These are phyloP conservation scores for Leccinum pellstonianum DNA, from an alignment of 768 basidiomycete genomes.

Conservation along the genomic window DNA sequence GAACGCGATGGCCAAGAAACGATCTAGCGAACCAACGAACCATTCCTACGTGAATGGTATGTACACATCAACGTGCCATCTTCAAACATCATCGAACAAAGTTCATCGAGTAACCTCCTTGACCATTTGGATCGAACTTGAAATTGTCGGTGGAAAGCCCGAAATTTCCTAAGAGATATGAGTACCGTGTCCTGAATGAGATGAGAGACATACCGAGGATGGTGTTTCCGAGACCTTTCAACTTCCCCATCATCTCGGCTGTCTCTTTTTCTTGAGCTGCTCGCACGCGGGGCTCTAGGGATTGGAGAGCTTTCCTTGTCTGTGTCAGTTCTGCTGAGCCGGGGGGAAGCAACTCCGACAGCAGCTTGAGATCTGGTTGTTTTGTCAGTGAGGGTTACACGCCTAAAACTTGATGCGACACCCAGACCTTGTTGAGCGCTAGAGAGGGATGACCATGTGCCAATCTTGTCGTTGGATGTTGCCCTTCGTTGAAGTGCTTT, in stretches of 20 bases:
- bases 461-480: slow-evolving; percentile 73
- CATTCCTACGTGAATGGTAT: background rate
- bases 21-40: background rate
- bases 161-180: slow-evolving; percentile 65
- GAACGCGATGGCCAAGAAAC: slow-evolving; percentile 4
- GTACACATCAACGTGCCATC: background rate
- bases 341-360: slow-evolving; percentile 64
- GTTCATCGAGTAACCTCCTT: slow-evolving; percentile 95
- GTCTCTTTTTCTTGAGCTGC: slow-evolving; percentile 84
- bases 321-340: slow-evolving; percentile 49
- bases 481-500: slow-evolving; percentile 93
- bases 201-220: slow-evolving; percentile 62
- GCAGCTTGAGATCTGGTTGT: slow-evolving; percentile 67
- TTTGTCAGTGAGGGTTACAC: slow-evolving; percentile 1
- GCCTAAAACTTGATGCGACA: background rate
- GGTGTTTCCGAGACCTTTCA: slow-evolving; percentile 91
- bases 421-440: slow-evolving; percentile 78
- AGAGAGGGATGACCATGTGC: slow-evolving; percentile 80
- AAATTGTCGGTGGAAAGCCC: slow-evolving; percentile 96
- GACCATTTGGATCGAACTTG: slow-evolving; percentile 90
- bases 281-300: slow-evolving; percentile 67
- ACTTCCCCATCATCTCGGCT: slow-evolving; percentile 86
- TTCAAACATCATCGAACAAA: slow-evolving; percentile 52
- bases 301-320: slow-evolving; percentile 47
- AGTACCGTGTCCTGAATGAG: background rate